Percentiles rank a stretch among this genome's conserved stretches.
Conservation (phyloP, 169 alveolate species). For the Amoebophrya sp. region DNA sequence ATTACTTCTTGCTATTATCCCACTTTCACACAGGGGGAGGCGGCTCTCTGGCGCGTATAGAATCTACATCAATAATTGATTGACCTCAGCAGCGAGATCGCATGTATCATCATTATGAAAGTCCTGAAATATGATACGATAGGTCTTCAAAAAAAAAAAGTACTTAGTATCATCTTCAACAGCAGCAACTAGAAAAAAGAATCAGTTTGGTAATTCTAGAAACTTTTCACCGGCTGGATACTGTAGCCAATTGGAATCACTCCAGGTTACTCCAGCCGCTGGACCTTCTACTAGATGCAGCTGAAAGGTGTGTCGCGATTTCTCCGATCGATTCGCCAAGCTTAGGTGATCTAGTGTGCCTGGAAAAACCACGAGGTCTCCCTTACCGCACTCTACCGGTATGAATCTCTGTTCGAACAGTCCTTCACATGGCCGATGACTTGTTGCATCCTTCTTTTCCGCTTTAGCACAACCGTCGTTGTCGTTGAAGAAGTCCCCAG, state of each 20-base stretch:
- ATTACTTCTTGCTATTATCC: too few species aligned
- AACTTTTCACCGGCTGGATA: not conserved
- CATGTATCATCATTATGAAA: too few species aligned
- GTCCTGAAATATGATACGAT: too few species aligned
- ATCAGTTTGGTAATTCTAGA: not conserved
- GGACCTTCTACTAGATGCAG: not conserved
- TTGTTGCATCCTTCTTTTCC: not conserved
- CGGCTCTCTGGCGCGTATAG: too few species aligned
- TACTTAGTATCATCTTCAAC: too few species aligned
- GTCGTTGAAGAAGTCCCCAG: not conserved
- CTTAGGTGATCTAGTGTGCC: not conserved
- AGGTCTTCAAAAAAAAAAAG: too few species aligned
- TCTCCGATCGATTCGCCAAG: not conserved
- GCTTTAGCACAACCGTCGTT: too few species aligned
- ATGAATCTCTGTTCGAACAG: not conserved
- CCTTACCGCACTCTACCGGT: not conserved
- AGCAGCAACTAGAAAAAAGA: too few species aligned
- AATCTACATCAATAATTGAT: too few species aligned
- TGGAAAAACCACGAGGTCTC: not conserved
- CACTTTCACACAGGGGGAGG: too few species aligned
- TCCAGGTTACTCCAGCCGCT: not conserved
- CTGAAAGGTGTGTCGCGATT: slow-evolving; percentile 3
- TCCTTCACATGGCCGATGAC: not conserved
- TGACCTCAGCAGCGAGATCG: too few species aligned
- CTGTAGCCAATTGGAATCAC: not conserved